A percentile compares a stretch with the other conserved stretches of the same genome.
Evolutionary conservation across 768 basidiomycete genomes (phyloP).

Genomic region (Leccinellum albellum): DNA sequence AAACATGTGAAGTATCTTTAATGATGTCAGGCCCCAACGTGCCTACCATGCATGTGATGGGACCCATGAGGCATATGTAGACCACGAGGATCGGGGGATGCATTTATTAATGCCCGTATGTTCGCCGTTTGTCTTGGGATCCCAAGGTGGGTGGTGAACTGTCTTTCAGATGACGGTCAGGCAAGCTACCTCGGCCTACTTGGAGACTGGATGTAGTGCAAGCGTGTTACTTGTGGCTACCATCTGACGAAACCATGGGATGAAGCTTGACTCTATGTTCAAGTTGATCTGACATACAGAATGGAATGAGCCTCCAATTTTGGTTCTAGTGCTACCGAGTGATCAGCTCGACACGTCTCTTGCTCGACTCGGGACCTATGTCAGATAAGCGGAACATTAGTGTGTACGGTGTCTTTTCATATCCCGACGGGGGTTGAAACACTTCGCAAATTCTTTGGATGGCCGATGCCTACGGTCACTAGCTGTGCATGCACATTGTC

Average conservation of each 20-base stretch:
- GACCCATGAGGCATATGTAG: slow-evolving; percentile 3
- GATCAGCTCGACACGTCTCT: not conserved
- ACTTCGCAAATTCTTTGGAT: no score
- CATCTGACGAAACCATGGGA: not conserved
- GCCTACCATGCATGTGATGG: slow-evolving; percentile 7
- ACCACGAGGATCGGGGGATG: slow-evolving; percentile 14
- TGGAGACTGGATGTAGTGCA: not conserved
- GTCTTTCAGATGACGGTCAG: not conserved
- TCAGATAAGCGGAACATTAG: not conserved
- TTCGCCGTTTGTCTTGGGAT: not conserved
- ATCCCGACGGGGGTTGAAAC: slow-evolving; percentile 10
- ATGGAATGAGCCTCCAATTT: not conserved
- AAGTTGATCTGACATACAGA: not conserved
- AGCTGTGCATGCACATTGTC: not conserved
- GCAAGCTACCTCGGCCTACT: not conserved
- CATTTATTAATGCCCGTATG: not conserved
- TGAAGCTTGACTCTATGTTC: not conserved
- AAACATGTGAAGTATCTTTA: not conserved
- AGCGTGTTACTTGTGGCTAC: not conserved
- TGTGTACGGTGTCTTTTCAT: slow-evolving; percentile 9
- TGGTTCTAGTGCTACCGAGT: not conserved
- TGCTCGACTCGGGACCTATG: not conserved
- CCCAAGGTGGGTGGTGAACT: not conserved
- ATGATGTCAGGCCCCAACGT: slow-evolving; percentile 6
- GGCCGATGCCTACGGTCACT: not conserved